Conservation (phyloP, 805 yeast genomes). For the Kluyveromyces aestuarii region DNA sequence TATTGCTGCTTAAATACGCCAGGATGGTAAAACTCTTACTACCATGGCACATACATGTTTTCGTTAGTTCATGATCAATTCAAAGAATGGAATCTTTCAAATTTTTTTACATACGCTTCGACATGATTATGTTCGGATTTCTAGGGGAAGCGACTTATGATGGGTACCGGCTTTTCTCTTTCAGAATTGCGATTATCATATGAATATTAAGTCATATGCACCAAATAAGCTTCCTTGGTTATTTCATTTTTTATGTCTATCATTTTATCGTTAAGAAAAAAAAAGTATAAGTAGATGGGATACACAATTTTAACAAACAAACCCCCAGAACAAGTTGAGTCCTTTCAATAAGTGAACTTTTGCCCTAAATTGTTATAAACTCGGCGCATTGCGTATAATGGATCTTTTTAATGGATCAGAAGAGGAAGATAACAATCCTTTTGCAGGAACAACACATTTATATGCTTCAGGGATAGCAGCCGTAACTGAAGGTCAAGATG, state of each 20-base stretch:
- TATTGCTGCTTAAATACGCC: slow-evolving; percentile 10
- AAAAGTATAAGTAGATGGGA: too few species aligned
- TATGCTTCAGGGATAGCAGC: slow-evolving; percentile 31
- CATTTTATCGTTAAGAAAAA: too few species aligned
- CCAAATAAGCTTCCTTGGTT: background rate
- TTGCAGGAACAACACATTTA: slow-evolving; percentile 29
- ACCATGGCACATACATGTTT: background rate
- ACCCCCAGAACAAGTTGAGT: background rate
- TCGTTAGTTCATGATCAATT: background rate
- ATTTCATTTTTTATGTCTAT: too few species aligned
- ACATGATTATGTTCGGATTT: background rate
- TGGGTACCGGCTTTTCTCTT: background rate
- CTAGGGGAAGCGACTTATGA: background rate
- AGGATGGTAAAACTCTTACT: background rate
- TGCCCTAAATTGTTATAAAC: background rate
- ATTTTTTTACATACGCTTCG: background rate
- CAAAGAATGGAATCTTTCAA: background rate
- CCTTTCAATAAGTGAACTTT: background rate
- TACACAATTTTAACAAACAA: too few species aligned
- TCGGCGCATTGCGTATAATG: slow-evolving; percentile 5
- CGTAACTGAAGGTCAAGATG: slow-evolving; percentile 13
- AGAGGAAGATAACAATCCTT: slow-evolving; percentile 33
- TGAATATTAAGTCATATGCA: too few species aligned
- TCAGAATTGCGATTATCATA: background rate
- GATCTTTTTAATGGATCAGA: slow-evolving; percentile 17